Conservation (phyloP, 495 filamentous ascomycete species). For the Aspergillus baeticus region DNA sequence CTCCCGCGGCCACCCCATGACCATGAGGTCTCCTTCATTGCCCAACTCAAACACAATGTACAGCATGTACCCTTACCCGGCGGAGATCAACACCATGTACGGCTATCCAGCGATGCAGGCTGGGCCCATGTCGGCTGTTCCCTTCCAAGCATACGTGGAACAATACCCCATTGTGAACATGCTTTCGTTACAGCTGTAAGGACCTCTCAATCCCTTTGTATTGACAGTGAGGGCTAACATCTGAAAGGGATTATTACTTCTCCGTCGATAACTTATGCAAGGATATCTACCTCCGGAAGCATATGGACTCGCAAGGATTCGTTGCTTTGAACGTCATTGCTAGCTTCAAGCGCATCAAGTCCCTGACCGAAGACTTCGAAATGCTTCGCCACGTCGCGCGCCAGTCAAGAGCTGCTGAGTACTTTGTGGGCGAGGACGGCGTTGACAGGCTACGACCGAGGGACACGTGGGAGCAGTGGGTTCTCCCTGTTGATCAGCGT, state of each 20-base stretch:
- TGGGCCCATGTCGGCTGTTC: constrained; percentile 59
- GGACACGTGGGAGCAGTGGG: constrained; percentile 79
- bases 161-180: constrained; percentile 53
- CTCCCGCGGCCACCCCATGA: constrained; percentile 38
- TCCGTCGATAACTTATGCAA: constrained; percentile 96
- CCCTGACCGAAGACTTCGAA: constrained; percentile 69
- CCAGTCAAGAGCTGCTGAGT: constrained; percentile 67
- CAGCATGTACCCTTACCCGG: constrained; percentile 35
- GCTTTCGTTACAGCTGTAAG: constrained; percentile 69
- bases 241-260: constrained; percentile 81
- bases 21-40: constrained; percentile 50
- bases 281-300: constrained; percentile 80
- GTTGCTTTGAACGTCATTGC: constrained; percentile 77
- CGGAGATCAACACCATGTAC: constrained; percentile 46
- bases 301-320: constrained; percentile 94
- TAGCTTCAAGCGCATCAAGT: constrained; percentile 78
- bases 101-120: constrained; percentile 54
- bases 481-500: constrained; percentile 62
- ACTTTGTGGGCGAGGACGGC: constrained; percentile 66
- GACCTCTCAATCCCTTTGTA: background rate
- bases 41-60: constrained; percentile 41
- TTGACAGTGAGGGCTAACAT: constrained; percentile 9
- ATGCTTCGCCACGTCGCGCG: constrained; percentile 72
- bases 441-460: constrained; percentile 75
- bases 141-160: constrained; percentile 60